Conservation (phyloP, 148 eudicot species). For the Rhododendron vialii region DNA sequence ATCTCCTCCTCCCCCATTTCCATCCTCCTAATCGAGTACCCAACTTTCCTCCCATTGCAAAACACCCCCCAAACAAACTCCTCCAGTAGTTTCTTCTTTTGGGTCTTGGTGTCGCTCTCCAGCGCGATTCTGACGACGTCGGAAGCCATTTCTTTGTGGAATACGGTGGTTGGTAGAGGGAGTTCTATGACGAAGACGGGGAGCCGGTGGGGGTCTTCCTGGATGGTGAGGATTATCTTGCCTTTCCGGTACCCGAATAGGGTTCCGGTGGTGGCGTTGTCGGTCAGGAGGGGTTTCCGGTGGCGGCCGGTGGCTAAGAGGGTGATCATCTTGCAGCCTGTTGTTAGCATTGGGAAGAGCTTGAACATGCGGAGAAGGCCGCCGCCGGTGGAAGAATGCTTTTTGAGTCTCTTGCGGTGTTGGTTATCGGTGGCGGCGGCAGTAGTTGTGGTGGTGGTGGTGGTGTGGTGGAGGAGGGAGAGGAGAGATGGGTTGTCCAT, state of each 20-base stretch:
- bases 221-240: slow-evolving; percentile 58
- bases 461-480: slow-evolving; percentile 28
- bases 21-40: slow-evolving; percentile 67
- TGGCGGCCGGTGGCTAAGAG: slow-evolving; percentile 44
- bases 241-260: slow-evolving; percentile 77
- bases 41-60: slow-evolving; percentile 69
- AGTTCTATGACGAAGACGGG: slow-evolving; percentile 66
- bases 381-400: slow-evolving; percentile 14
- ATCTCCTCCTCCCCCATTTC: slow-evolving; percentile 65
- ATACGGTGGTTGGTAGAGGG: slow-evolving; percentile 45
- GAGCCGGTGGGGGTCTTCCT: slow-evolving; percentile 59
- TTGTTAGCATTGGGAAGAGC: slow-evolving; percentile 71
- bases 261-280: slow-evolving; percentile 75
- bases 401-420: slow-evolving; percentile 15
- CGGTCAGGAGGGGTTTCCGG: slow-evolving; percentile 53
- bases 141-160: slow-evolving; percentile 71
- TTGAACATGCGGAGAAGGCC: slow-evolving; percentile 62
- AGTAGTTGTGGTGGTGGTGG: slow-evolving; percentile 16
- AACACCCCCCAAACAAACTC: slow-evolving; percentile 88
- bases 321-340: slow-evolving; percentile 83
- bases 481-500: slow-evolving; percentile 36
- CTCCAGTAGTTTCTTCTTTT: slow-evolving; percentile 55
- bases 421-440: slow-evolving; percentile 10
- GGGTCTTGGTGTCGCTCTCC: slow-evolving; percentile 69
- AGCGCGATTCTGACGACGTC: slow-evolving; percentile 59